Percentiles rank a stretch among this genome's conserved stretches.
phyloP scores from a whole-genome alignment of 805 yeast genomes.

The Candida andamanensis region DNA sequence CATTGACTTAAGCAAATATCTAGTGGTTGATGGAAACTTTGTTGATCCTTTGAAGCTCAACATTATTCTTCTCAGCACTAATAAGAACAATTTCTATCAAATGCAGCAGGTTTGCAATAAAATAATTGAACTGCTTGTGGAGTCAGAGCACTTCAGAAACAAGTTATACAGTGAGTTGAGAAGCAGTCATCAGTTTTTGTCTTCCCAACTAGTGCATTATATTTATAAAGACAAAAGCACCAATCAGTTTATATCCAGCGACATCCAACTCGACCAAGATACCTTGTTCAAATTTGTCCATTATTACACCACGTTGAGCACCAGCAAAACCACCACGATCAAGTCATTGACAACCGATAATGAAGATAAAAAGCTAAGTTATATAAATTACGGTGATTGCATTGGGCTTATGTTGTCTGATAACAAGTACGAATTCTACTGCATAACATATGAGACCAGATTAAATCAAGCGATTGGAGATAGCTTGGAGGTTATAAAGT shows the following conservation, averaged over 20 bases:
- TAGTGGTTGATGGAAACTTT: slow-evolving; percentile 11
- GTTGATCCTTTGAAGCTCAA: slow-evolving; percentile 17
- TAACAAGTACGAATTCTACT: slow-evolving; percentile 30
- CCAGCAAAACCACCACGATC: slow-evolving; percentile 15
- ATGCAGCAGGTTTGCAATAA: slow-evolving; percentile 57
- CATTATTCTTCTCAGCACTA: slow-evolving; percentile 55
- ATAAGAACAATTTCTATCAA: slow-evolving; percentile 72
- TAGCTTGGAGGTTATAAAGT: slow-evolving; percentile 59
- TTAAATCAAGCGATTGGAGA: slow-evolving; percentile 55
- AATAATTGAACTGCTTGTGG: slow-evolving; percentile 35
- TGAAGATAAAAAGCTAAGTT: slow-evolving; percentile 40
- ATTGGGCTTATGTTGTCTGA: slow-evolving; percentile 38
- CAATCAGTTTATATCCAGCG: slow-evolving; percentile 59
- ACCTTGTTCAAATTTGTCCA: slow-evolving; percentile 32
- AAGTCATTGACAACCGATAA: slow-evolving; percentile 14
- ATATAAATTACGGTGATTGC: slow-evolving; percentile 22
- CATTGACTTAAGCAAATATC: slow-evolving; percentile 17
- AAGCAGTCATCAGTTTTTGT: slow-evolving; percentile 1
- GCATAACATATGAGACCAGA: slow-evolving; percentile 42
- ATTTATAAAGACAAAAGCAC: slow-evolving; percentile 66
- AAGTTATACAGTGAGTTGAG: slow-evolving; percentile 21
- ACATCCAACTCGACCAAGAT: slow-evolving; percentile 16
- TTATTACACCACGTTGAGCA: slow-evolving; percentile 26
- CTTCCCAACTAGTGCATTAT: slow-evolving; percentile 59
- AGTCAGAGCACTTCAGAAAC: slow-evolving; percentile 15